These are phyloP conservation scores for Citeromyces siamensis DNA, from an alignment of 1,139 yeast genomes.

Conservation along the genomic window DNA sequence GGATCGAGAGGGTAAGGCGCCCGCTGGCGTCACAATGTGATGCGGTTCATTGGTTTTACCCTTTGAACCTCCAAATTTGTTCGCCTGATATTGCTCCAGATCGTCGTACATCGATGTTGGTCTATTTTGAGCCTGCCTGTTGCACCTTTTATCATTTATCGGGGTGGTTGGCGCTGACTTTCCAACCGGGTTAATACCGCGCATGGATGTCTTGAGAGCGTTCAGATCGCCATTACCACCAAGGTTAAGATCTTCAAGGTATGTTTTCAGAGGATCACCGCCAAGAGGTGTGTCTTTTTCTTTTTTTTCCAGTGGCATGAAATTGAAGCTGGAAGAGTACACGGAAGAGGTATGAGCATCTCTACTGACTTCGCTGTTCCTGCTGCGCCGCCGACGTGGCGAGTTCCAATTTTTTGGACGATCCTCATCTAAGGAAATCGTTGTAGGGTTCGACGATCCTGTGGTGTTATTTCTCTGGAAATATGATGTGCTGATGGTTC, in stretches of 20 bases:
- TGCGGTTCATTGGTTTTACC: too few species aligned
- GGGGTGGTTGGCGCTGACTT: background rate
- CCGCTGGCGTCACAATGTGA: too few species aligned
- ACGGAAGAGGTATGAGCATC: background rate
- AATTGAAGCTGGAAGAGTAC: background rate
- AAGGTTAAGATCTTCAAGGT: constrained; percentile 47
- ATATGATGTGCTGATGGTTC: background rate
- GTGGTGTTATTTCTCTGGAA: background rate
- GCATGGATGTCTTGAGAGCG: constrained; percentile 18
- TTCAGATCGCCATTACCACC: constrained; percentile 51
- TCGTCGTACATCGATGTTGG: constrained; percentile 12
- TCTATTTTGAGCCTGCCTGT: constrained; percentile 5
- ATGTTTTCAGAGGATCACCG: constrained; percentile 9
- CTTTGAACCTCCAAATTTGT: too few species aligned
- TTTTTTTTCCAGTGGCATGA: constrained; percentile 9
- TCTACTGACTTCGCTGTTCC: background rate
- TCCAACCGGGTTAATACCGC: too few species aligned
- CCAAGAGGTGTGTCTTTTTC: constrained; percentile 6
- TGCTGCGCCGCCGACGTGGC: constrained; percentile 23
- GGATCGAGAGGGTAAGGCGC: constrained; percentile 16
- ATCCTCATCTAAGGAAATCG: constrained; percentile 4
- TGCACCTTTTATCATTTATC: too few species aligned
- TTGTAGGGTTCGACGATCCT: background rate
- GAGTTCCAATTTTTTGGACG: constrained; percentile 40
- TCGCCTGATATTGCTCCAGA: constrained; percentile 10